Evolutionary conservation across 371 early-diverging fungal species (phyloP).

Genomic region (Nosema muscidifuracis): DNA sequence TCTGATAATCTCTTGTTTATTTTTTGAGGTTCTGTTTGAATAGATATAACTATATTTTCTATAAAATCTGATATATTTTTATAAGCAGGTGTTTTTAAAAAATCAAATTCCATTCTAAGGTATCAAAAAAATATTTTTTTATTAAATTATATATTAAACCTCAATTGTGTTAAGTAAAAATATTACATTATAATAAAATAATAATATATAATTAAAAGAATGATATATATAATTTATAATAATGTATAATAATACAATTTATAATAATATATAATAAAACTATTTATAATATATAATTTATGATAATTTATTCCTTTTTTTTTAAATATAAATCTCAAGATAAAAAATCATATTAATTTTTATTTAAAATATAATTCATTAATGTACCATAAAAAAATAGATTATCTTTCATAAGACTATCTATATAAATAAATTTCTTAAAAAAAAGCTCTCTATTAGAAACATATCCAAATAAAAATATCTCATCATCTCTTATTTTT

Average conservation of each 20-base stretch:
- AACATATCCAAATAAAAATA: conserved; percentile 16
- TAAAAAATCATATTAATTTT: too few species aligned
- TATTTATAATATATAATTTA: too few species aligned
- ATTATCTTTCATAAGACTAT: conserved; percentile 3
- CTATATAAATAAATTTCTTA: conserved; percentile 11
- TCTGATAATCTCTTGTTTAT: not conserved
- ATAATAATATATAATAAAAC: too few species aligned
- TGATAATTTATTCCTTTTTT: too few species aligned
- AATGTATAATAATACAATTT: too few species aligned
- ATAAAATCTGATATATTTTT: conserved; percentile 27
- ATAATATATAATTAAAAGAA: not conserved
- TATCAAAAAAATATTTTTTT: not conserved
- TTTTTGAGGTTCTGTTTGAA: not conserved
- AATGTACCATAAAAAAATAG: conserved; percentile 10
- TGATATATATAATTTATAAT: too few species aligned
- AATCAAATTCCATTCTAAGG: not conserved
- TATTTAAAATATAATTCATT: too few species aligned
- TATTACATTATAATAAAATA: not conserved
- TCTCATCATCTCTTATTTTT: conserved; percentile 8
- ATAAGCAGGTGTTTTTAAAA: conserved; percentile 24
- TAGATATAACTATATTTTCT: not conserved
- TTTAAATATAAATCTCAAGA: too few species aligned
- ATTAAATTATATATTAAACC: too few species aligned
- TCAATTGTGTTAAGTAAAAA: too few species aligned
- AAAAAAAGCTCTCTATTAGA: conserved; percentile 6